Conservation (phyloP, 2,329 filamentous ascomycete genomes). For the Seiridium cupressi region DNA sequence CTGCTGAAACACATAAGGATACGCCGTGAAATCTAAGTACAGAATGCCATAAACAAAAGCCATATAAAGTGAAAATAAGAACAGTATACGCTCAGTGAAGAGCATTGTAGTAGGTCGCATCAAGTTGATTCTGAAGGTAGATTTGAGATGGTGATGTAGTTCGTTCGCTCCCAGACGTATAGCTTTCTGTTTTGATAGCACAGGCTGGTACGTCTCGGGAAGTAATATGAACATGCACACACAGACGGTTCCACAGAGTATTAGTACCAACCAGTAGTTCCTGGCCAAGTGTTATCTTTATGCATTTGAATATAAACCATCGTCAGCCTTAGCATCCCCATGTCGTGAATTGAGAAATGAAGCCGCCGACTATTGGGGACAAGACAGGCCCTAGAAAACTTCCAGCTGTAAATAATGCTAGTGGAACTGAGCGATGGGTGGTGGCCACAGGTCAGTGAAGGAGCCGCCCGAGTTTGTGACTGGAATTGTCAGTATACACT, state of each 20-base stretch:
- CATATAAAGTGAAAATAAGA: slow-evolving; percentile 40
- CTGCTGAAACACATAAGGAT: slow-evolving; percentile 43
- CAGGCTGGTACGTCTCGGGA: slow-evolving; percentile 32
- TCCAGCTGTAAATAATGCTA: slow-evolving; percentile 30
- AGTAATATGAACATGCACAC: slow-evolving; percentile 25
- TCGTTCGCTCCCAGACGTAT: background rate
- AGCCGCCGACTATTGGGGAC: slow-evolving; percentile 10
- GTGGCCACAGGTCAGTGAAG: slow-evolving; percentile 39
- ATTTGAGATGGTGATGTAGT: slow-evolving; percentile 14
- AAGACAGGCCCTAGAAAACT: background rate
- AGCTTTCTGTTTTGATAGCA: slow-evolving; percentile 33
- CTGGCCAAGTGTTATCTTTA: slow-evolving; percentile 15
- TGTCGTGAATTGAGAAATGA: slow-evolving; percentile 6
- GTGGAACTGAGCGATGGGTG: slow-evolving; percentile 31
- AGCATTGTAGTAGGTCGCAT: slow-evolving; percentile 40
- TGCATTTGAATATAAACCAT: background rate
- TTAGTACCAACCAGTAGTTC: slow-evolving; percentile 37
- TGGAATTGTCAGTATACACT: slow-evolving; percentile 10
- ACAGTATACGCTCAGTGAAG: slow-evolving; percentile 44
- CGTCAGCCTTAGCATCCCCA: background rate
- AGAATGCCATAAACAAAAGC: slow-evolving; percentile 45
- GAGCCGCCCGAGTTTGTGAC: slow-evolving; percentile 40
- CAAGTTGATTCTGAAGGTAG: slow-evolving; percentile 20
- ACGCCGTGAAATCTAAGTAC: slow-evolving; percentile 45
- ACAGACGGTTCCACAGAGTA: slow-evolving; percentile 31